Conservation (phyloP, 306 rosid genomes). For the Dalbergia cultrata region DNA sequence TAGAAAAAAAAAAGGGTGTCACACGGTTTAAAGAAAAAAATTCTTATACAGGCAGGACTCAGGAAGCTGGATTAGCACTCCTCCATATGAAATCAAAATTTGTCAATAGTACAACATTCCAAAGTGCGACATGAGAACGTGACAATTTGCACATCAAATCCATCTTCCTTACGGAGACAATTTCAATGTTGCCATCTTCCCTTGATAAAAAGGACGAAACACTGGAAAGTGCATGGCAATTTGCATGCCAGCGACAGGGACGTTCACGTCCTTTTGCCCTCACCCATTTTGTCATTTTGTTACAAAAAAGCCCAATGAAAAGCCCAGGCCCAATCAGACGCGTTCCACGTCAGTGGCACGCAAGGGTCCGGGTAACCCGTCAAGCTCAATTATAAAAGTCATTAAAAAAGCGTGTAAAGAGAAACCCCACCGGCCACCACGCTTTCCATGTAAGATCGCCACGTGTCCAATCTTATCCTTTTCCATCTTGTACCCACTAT, state of each 20-base stretch:
- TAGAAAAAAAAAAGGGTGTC: background rate
- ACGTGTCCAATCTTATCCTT: constrained; percentile 73
- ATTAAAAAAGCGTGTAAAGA: constrained; percentile 41
- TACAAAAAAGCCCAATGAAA: background rate
- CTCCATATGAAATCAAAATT: background rate
- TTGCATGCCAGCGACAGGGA: constrained; percentile 18
- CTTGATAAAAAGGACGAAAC: constrained; percentile 39
- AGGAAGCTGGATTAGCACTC: background rate
- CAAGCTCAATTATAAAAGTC: constrained; percentile 21
- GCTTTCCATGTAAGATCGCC: constrained; percentile 21
- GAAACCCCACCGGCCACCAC: constrained; percentile 44
- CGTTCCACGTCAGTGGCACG: constrained; percentile 42
- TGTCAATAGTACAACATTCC: background rate
- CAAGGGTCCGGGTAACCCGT: constrained; percentile 11
- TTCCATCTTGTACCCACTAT: constrained; percentile 44
- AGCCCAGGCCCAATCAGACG: constrained; percentile 38
- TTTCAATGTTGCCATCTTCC: constrained; percentile 41
- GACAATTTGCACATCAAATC: background rate
- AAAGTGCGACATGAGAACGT: constrained; percentile 10
- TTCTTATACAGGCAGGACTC: background rate
- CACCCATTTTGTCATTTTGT: background rate
- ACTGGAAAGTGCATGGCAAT: background rate
- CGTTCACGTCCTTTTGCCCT: background rate
- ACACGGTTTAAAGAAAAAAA: background rate
- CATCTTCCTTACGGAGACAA: background rate